Conservation (phyloP, 106 monocot genomes). For the Allium fistulosum region DNA sequence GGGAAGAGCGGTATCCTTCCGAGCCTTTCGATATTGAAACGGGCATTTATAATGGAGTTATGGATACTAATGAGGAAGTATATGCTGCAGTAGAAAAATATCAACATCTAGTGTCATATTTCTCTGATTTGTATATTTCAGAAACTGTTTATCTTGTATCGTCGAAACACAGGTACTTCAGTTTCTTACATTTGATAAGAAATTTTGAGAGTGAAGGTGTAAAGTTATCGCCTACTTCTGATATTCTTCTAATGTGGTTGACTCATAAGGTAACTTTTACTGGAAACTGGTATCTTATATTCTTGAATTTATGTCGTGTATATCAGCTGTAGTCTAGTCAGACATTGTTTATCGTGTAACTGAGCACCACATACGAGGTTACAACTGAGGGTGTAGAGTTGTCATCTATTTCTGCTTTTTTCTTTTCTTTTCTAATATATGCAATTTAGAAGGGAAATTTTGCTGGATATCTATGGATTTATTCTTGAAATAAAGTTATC, state of each 20-base stretch:
- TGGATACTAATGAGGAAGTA: constrained; percentile 13
- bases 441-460: too few species aligned
- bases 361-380: too few species aligned
- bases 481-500: too few species aligned
- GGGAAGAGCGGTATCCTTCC: constrained; percentile 53
- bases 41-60: not conserved
- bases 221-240: constrained; percentile 61
- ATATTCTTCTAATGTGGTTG: constrained; percentile 83
- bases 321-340: too few species aligned
- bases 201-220: constrained; percentile 4
- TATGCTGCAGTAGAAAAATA: constrained; percentile 17
- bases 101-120: constrained; percentile 18
- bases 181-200: constrained; percentile 43
- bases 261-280: constrained; percentile 51
- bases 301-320: too few species aligned
- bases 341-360: too few species aligned
- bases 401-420: not conserved
- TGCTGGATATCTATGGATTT: too few species aligned
- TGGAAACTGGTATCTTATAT: too few species aligned
- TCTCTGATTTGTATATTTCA: constrained; percentile 42
- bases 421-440: too few species aligned
- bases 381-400: too few species aligned
- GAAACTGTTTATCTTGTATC: constrained; percentile 83
- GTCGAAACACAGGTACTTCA: constrained; percentile 54
- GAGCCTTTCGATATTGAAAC: constrained; percentile 77